Evolutionary conservation across 306 rosid genomes (phyloP).

Genomic region (Cyamopsis tetragonoloba): DNA sequence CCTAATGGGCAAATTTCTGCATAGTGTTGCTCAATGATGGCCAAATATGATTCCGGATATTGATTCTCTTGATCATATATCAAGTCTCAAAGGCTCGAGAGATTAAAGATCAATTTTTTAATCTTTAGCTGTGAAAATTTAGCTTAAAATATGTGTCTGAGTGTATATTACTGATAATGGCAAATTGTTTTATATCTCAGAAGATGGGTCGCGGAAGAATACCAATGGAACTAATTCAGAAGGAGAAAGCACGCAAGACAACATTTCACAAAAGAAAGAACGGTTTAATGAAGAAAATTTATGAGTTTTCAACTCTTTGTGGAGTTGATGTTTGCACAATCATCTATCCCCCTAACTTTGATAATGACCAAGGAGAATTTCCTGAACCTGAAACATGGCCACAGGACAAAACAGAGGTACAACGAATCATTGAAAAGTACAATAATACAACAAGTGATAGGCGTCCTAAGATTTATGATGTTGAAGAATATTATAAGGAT

Average conservation of each 20-base stretch:
- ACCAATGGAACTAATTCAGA: slow-evolving; percentile 23
- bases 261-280: slow-evolving; percentile 26
- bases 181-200: not conserved
- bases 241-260: slow-evolving; percentile 23
- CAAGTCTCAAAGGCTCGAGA: too few species aligned
- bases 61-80: too few species aligned
- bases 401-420: not conserved
- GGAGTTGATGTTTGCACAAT: slow-evolving; percentile 24
- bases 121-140: too few species aligned
- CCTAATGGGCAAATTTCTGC: too few species aligned
- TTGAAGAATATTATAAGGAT: slow-evolving; percentile 24
- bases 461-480: slow-evolving; percentile 6
- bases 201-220: slow-evolving; percentile 36
- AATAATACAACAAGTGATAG: not conserved
- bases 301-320: slow-evolving; percentile 26
- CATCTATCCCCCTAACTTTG: slow-evolving; percentile 18
- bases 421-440: slow-evolving; percentile 16
- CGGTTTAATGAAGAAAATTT: slow-evolving; percentile 24
- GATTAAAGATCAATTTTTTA: too few species aligned
- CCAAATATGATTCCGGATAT: too few species aligned
- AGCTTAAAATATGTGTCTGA: not conserved
- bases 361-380: not conserved
- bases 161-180: not conserved
- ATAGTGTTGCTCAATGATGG: too few species aligned
- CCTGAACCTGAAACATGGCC: slow-evolving; percentile 28